Evolutionary conservation across 176 grass and related monocot genomes (phyloP).

Genomic region (Oryza coarctata): DNA sequence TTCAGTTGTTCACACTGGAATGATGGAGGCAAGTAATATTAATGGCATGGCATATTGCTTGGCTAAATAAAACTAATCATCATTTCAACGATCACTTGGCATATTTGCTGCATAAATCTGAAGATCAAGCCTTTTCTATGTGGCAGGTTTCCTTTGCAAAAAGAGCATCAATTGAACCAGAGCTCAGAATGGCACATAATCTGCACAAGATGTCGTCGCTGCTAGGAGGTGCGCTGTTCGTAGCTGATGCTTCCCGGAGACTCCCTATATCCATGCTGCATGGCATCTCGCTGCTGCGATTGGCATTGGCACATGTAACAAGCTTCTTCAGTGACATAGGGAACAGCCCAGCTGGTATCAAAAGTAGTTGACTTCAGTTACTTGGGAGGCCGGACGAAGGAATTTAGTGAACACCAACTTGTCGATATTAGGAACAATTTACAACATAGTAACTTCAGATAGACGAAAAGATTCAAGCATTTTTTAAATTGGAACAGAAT

Average conservation of each 20-base stretch:
- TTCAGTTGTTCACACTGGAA: constrained; percentile 87
- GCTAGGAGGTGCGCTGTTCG: constrained; percentile 77
- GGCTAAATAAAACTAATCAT: background rate
- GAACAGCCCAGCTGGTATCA: constrained; percentile 27
- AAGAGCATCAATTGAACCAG: constrained; percentile 74
- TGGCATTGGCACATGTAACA: constrained; percentile 82
- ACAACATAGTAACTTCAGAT: constrained; percentile 15
- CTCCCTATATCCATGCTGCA: constrained; percentile 89
- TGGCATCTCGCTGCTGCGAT: constrained; percentile 95
- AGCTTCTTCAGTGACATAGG: constrained; percentile 73
- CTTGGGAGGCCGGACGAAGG: background rate
- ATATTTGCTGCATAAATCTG: background rate
- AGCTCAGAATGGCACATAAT: constrained; percentile 76
- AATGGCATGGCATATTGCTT: background rate
- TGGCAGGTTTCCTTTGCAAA: constrained; percentile 75
- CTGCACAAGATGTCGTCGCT: constrained; percentile 90
- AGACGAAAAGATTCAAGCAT: constrained; percentile 11
- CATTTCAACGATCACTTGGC: background rate
- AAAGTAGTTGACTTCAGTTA: constrained; percentile 40
- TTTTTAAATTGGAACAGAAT: constrained; percentile 12
- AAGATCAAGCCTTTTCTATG: background rate
- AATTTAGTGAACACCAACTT: constrained; percentile 22
- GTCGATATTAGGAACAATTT: constrained; percentile 22
- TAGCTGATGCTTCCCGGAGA: constrained; percentile 68
- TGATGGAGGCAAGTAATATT: constrained; percentile 85